phyloP scores from a whole-genome alignment of 352 stramenopile genomes.

The Pythium coloratum region DNA sequence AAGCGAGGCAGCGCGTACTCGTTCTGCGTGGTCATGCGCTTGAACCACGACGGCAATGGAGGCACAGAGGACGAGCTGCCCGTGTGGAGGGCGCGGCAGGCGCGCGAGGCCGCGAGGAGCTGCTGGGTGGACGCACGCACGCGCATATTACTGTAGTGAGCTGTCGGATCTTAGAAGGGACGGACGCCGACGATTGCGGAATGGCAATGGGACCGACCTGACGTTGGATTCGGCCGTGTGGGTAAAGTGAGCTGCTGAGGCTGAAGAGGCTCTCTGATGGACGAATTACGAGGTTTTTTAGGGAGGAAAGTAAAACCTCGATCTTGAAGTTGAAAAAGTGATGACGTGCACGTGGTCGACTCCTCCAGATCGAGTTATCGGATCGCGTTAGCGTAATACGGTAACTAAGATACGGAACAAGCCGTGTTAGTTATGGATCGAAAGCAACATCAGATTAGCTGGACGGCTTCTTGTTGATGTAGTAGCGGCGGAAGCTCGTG shows the following conservation, averaged over 20 bases:
- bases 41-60: slow-evolving; percentile 37
- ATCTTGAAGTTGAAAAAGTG: slow-evolving; percentile 29
- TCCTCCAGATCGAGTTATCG: not conserved
- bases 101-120: slow-evolving; percentile 24
- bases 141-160: slow-evolving; percentile 12
- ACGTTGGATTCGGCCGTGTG: slow-evolving; percentile 6
- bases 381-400: not conserved
- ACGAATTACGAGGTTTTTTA: slow-evolving; percentile 26
- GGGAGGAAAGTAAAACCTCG: slow-evolving; percentile 25
- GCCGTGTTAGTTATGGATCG: slow-evolving; percentile 3
- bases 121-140: slow-evolving; percentile 15
- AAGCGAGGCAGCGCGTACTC: slow-evolving; percentile 47
- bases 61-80: slow-evolving; percentile 6
- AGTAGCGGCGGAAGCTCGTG: slow-evolving; percentile 30
- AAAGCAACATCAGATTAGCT: not conserved
- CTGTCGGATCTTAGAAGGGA: not conserved
- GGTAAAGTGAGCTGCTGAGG: not conserved
- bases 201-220: not conserved
- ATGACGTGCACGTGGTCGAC: slow-evolving; percentile 25
- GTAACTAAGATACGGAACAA: slow-evolving; percentile 12
- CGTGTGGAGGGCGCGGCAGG: slow-evolving; percentile 10
- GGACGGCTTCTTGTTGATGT: slow-evolving; percentile 20
- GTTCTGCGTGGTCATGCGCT: slow-evolving; percentile 40
- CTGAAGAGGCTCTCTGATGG: slow-evolving; percentile 12
- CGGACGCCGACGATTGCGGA: not conserved